These are phyloP conservation scores for Arctium minus DNA, from an alignment of 129 eudicot species.

Conservation along the genomic window DNA sequence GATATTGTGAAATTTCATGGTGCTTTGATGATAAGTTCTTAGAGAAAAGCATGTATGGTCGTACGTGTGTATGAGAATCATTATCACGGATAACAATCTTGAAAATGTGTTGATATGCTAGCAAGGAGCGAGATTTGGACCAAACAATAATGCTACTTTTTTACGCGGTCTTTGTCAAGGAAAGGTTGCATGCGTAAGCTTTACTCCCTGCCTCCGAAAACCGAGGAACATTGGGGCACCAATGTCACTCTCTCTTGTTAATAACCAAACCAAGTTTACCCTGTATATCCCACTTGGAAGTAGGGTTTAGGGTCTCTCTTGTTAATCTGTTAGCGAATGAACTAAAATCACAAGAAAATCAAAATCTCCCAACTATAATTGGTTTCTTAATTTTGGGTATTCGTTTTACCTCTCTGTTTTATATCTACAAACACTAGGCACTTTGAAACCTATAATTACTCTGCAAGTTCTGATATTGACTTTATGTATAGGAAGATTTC, in stretches of 20 bases:
- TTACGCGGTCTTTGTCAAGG: too few species aligned
- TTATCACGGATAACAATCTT: background rate
- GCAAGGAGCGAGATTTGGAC: background rate
- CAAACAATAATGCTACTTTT: too few species aligned
- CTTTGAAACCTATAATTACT: background rate
- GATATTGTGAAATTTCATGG: background rate
- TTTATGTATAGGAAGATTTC: constrained; percentile 68
- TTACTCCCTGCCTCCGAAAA: too few species aligned
- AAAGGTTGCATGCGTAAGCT: too few species aligned
- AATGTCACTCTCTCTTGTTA: too few species aligned
- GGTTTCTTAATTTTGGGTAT: background rate
- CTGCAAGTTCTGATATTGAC: constrained; percentile 10
- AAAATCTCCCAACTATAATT: background rate
- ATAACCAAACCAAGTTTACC: too few species aligned
- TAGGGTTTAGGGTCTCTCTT: too few species aligned
- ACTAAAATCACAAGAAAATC: background rate
- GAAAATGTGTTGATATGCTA: background rate
- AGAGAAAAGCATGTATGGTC: background rate
- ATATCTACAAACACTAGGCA: background rate
- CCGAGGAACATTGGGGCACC: too few species aligned
- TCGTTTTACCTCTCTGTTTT: background rate
- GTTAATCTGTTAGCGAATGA: background rate
- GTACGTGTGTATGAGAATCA: too few species aligned
- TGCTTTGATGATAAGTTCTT: background rate
- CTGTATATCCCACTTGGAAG: too few species aligned